Conservation (phyloP, 2,329 filamentous ascomycete species). For the Monilinia laxa region DNA sequence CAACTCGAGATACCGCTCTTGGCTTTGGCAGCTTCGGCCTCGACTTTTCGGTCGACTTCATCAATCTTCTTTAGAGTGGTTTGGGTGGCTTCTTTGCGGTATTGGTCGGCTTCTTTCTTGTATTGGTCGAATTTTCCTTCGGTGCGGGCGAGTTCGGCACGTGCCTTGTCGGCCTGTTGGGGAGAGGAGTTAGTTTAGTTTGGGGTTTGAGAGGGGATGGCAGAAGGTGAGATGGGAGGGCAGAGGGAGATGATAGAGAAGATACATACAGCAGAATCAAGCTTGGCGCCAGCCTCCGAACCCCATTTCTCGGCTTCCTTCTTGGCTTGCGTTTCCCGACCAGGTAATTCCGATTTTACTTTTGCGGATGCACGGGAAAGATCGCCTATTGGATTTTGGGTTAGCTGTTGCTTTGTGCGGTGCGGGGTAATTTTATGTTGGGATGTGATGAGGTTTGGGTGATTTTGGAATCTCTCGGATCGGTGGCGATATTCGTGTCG, state of each 20-base stretch:
- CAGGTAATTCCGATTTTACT: slow-evolving; percentile 65
- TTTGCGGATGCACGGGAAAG: slow-evolving; percentile 66
- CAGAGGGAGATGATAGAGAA: not conserved
- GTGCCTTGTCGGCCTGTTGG: slow-evolving; percentile 59
- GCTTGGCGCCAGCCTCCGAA: slow-evolving; percentile 60
- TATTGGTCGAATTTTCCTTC: slow-evolving; percentile 60
- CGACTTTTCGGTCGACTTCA: slow-evolving; percentile 78
- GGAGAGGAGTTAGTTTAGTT: slow-evolving; percentile 30
- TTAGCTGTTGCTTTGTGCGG: slow-evolving; percentile 18
- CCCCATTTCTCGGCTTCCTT: slow-evolving; percentile 63
- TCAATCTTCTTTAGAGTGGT: slow-evolving; percentile 72
- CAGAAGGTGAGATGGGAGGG: not conserved
- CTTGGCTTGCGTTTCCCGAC: slow-evolving; percentile 60
- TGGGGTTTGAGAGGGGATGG: not conserved
- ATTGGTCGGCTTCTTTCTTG: slow-evolving; percentile 60
- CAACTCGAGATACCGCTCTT: slow-evolving; percentile 82
- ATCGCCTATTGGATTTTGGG: slow-evolving; percentile 60
- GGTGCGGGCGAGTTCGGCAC: slow-evolving; percentile 60
- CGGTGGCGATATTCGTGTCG: slow-evolving; percentile 1
- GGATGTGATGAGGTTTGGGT: too few species aligned
- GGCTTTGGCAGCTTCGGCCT: slow-evolving; percentile 74
- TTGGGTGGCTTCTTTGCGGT: slow-evolving; percentile 62
- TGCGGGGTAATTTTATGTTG: too few species aligned
- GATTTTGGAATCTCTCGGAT: not conserved
- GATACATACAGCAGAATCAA: slow-evolving; percentile 66